These are phyloP conservation scores for Alternaria rosae DNA, from an alignment of 2,329 filamentous ascomycete genomes.

Conservation along the genomic window DNA sequence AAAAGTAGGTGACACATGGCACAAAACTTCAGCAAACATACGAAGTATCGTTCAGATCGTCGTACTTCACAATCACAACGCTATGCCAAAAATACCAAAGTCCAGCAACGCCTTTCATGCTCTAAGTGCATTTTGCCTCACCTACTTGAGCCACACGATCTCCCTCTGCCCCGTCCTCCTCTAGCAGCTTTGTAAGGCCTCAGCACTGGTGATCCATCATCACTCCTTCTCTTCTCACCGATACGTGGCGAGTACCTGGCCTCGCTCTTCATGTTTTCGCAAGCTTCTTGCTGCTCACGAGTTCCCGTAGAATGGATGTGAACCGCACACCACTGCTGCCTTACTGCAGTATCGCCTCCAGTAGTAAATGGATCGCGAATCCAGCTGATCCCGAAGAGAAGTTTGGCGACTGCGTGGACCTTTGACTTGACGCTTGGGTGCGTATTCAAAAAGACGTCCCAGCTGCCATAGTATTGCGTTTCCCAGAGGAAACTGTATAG, in stretches of 20 bases:
- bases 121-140: background rate
- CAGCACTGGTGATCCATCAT: slow-evolving; percentile 1
- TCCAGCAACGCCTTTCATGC: background rate
- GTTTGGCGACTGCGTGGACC: slow-evolving; percentile 11
- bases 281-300: background rate
- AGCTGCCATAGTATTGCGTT: slow-evolving; percentile 7
- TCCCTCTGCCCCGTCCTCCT: background rate
- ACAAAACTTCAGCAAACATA: background rate
- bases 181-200: slow-evolving; percentile 2
- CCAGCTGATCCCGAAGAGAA: slow-evolving; percentile 16
- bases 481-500: slow-evolving; percentile 22
- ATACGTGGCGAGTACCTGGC: background rate
- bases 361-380: slow-evolving; percentile 11
- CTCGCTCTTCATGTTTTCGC: background rate
- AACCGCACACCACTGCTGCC: slow-evolving; percentile 18
- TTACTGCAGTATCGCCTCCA: slow-evolving; percentile 14
- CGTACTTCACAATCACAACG: background rate
- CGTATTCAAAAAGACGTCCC: slow-evolving; percentile 5
- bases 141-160: background rate
- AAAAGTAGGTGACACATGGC: background rate
- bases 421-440: background rate
- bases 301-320: slow-evolving; percentile 14
- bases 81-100: background rate
- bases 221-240: background rate
- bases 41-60: background rate